These are phyloP conservation scores for Chenopodium album DNA, from an alignment of 148 eudicot species.

Conservation along the genomic window DNA sequence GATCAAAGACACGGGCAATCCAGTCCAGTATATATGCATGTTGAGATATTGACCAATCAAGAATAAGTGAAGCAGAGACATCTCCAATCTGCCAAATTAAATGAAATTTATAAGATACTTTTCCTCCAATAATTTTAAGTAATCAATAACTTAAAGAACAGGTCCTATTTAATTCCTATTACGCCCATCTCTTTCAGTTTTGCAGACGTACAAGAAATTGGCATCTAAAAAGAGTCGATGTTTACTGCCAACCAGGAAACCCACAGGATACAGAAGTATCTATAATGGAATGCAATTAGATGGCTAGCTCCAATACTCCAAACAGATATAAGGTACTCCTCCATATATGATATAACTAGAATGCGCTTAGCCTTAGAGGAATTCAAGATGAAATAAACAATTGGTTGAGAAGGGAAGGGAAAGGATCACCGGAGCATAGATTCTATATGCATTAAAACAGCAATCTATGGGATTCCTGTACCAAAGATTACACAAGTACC, in stretches of 20 bases:
- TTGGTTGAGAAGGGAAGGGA: not conserved
- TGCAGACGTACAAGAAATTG: not conserved
- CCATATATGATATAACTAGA: not conserved
- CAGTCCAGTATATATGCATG: conserved; percentile 72
- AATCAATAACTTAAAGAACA: not conserved
- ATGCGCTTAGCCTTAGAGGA: not conserved
- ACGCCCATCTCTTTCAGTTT: conserved; percentile 3
- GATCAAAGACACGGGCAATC: conserved; percentile 83
- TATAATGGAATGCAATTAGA: not conserved
- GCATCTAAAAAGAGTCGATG: not conserved
- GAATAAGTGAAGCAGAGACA: conserved; percentile 66
- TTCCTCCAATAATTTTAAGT: conserved; percentile 4
- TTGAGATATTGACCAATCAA: conserved; percentile 91
- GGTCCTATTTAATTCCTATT: not conserved
- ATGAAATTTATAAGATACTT: conserved; percentile 14
- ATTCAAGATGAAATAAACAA: not conserved
- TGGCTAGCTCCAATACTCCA: not conserved
- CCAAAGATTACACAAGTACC: not conserved
- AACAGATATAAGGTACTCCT: not conserved
- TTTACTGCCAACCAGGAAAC: not conserved
- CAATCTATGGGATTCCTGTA: not conserved
- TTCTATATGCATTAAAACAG: not conserved
- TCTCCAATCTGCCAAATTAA: conserved; percentile 55
- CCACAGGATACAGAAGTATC: not conserved
- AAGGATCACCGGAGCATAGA: not conserved